Evolutionary conservation across 345 rosid genomes (phyloP).

Genomic region (Hirschfeldia incana): DNA sequence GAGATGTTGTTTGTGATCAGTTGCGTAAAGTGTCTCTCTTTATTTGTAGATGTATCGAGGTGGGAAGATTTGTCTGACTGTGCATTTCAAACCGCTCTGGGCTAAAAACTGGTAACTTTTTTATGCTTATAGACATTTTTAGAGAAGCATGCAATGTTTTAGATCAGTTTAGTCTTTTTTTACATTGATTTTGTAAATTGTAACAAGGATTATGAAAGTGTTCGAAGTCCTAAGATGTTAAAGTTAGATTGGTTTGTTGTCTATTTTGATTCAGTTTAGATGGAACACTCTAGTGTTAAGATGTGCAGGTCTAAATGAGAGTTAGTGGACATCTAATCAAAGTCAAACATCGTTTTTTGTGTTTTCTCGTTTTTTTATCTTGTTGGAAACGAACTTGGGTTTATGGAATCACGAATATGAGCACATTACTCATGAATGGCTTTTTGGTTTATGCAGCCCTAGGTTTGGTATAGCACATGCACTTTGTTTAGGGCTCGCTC

Average conservation of each 20-base stretch:
- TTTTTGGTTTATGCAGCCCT: conserved; percentile 57
- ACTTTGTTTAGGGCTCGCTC: conserved; percentile 96
- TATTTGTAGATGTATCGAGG: conserved; percentile 85
- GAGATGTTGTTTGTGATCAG: not conserved
- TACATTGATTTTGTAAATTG: not conserved
- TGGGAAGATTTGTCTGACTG: conserved; percentile 96
- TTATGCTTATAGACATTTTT: not conserved
- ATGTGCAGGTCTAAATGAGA: not conserved
- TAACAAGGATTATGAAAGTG: not conserved
- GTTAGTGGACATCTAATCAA: too few relatives aligned
- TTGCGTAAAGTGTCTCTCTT: not conserved
- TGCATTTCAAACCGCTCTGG: conserved; percentile 99
- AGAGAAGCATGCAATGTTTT: conserved; percentile 3
- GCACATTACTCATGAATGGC: not conserved
- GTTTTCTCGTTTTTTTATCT: too few relatives aligned
- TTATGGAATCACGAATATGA: not conserved
- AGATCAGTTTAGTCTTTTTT: not conserved
- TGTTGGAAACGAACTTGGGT: too few relatives aligned
- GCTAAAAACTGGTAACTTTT: conserved; percentile 80
- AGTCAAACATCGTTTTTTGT: too few relatives aligned
- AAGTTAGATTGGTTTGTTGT: not conserved
- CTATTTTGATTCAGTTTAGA: not conserved
- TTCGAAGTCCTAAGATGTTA: not conserved
- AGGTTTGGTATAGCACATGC: conserved; percentile 97
- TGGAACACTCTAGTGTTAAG: not conserved